phyloP scores from a whole-genome alignment of 2,329 filamentous ascomycete genomes.

The Falciphora oryzae region DNA sequence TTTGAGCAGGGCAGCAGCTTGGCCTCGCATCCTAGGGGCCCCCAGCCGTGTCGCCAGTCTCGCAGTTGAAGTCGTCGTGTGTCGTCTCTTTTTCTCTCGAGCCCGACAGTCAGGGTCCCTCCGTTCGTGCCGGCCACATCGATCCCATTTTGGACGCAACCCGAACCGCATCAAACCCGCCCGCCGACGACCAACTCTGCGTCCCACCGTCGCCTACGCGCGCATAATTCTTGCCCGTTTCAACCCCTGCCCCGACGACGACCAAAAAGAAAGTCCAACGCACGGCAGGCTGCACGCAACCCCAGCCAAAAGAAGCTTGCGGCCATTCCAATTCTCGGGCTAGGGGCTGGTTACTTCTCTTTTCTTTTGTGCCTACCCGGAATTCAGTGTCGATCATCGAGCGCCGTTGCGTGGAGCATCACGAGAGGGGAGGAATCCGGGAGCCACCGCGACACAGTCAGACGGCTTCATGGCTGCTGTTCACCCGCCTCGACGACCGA shows the following conservation, averaged over 20 bases:
- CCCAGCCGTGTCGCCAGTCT: background rate
- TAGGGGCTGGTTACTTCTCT: background rate
- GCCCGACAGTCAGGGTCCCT: background rate
- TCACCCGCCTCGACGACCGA: background rate
- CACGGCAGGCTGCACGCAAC: background rate
- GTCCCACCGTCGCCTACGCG: background rate
- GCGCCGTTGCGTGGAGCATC: background rate
- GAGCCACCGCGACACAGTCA: background rate
- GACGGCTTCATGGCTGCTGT: background rate
- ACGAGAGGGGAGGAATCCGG: background rate
- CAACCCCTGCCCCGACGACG: slow-evolving; percentile 3
- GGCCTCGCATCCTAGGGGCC: no score
- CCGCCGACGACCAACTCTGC: background rate
- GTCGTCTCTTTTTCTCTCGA: background rate
- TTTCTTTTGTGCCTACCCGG: background rate
- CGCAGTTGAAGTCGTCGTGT: background rate
- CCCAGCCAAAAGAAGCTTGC: background rate
- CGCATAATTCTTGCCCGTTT: slow-evolving; percentile 2
- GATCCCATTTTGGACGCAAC: background rate
- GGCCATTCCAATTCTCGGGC: background rate
- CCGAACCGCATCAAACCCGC: no score
- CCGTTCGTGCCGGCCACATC: background rate
- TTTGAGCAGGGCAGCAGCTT: background rate
- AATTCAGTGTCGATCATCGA: background rate
- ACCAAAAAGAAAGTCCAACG: background rate